Evolutionary conservation across 192 early-diverging fungal species (phyloP), one percentile per base, ranked within the genome.

Genomic region (Oehlia diaphana): DNA sequence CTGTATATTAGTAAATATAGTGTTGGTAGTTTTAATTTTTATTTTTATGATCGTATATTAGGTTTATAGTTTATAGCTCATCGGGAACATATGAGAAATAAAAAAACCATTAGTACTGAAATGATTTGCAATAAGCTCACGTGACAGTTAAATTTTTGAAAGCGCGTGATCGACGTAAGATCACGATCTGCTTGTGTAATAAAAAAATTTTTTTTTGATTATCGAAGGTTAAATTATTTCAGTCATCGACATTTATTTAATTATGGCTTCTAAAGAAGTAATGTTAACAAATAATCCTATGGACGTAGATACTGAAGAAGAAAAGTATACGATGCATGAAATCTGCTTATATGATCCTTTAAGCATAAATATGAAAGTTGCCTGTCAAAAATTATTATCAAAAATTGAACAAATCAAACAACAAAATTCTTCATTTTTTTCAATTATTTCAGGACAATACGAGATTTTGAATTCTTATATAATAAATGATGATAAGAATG

Each of bases 351-450:
- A 33, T 8, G 28, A 67, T 33, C 65, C 65, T 35, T 28, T 67
- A 28, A 19, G 16, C 14, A 67, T 35, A 5, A n/a, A 67, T 28
- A 67, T 67, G 26, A 33, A 67, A 6, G 35, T 28, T 14, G 65
- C 65, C 35, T 67, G 65, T 67, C 26, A 67, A 35, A 28, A 31
- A 37, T 31, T 67, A 19, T 31, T 67, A 67, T 33, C 26, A 28
- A 35, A 67, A 67, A 67, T 67, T 67, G 65, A 67, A 35, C 26
- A 33, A 67, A 67, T 67, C 33, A 28, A 33, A 16, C n/a, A 35
- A 31, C 16, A 12, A 31, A 67, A 67, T 67, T n/a, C 10, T 1
- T 26, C 63, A 26, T 9, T 13, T 66, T 37, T 3, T 37, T 28
- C 13, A n/a, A 5, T 67, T 13, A 12, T 33, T 33, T 4, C 21